Conservation (phyloP, 768 basidiomycete genomes). For the Hysterangium stoloniferum region DNA sequence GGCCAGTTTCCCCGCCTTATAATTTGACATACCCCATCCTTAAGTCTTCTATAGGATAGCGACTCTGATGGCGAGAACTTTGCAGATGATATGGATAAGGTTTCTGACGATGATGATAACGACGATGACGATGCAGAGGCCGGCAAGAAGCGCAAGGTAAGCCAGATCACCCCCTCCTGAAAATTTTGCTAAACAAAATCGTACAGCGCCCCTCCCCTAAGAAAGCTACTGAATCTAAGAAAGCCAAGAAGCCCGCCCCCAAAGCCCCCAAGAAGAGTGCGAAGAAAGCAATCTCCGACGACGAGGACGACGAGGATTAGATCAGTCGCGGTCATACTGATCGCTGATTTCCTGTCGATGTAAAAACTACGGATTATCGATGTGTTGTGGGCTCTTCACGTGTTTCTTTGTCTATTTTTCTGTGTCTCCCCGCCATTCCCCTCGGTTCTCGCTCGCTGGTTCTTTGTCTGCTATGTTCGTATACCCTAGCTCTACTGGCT, state of each 20-base stretch:
- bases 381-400: not conserved
- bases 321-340: not conserved
- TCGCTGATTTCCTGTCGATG: not conserved
- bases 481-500: no score
- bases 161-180: conserved; percentile 8
- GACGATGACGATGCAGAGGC: conserved; percentile 31
- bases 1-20: conserved; percentile 21
- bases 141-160: conserved; percentile 67
- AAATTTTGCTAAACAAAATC: conserved; percentile 9
- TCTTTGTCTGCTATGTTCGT: not conserved
- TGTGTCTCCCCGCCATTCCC: not conserved
- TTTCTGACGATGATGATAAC: conserved; percentile 37
- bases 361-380: not conserved
- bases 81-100: conserved; percentile 33
- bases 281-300: conserved; percentile 11
- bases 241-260: conserved; percentile 9
- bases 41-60: conserved; percentile 24
- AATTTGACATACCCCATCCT: not conserved
- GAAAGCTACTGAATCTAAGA: conserved; percentile 16
- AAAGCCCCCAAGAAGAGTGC: conserved; percentile 12
- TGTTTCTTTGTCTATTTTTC: not conserved
- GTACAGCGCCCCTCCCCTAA: conserved; percentile 36
- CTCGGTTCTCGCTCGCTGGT: not conserved
- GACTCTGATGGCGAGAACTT: conserved; percentile 40
- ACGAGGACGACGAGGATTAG: conserved; percentile 16